These are phyloP conservation scores for Aureobasidium sp. DNA, from an alignment of 2,329 filamentous ascomycete species.

Conservation along the genomic window DNA sequence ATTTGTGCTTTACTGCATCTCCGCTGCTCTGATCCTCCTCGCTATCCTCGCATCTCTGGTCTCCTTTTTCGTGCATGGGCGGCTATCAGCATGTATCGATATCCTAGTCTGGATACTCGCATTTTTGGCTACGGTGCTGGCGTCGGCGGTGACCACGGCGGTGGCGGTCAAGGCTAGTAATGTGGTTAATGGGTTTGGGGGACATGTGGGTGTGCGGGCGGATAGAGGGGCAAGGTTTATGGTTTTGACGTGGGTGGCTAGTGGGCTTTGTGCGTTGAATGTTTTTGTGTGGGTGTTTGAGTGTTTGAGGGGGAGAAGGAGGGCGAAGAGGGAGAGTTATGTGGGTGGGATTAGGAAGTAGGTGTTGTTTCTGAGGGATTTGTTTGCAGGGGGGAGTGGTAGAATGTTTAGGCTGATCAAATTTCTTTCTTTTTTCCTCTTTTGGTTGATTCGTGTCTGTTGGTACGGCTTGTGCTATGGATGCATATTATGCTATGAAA, in stretches of 20 bases:
- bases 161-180: constrained; percentile 48
- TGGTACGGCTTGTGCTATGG: too few relatives aligned
- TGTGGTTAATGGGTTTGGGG: constrained; percentile 48
- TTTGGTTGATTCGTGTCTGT: too few relatives aligned
- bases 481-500: too few relatives aligned
- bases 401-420: not conserved
- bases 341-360: not conserved
- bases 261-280: constrained; percentile 27
- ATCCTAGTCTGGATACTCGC: constrained; percentile 44
- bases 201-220: constrained; percentile 43
- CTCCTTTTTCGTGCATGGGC: constrained; percentile 39
- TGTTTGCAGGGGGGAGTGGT: not conserved
- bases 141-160: constrained; percentile 67
- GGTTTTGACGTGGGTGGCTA: constrained; percentile 53
- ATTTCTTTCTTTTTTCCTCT: too few relatives aligned
- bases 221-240: constrained; percentile 49
- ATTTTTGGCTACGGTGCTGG: constrained; percentile 57
- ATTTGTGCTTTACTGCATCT: constrained; percentile 55
- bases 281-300: constrained; percentile 8
- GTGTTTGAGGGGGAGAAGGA: not conserved
- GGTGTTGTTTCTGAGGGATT: too few relatives aligned
- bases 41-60: constrained; percentile 42
- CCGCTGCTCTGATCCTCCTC: constrained; percentile 46
- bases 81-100: constrained; percentile 45
- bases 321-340: not conserved